phyloP scores from a whole-genome alignment of 352 stramenopile genomes.

The Globisporangium irregulare region DNA sequence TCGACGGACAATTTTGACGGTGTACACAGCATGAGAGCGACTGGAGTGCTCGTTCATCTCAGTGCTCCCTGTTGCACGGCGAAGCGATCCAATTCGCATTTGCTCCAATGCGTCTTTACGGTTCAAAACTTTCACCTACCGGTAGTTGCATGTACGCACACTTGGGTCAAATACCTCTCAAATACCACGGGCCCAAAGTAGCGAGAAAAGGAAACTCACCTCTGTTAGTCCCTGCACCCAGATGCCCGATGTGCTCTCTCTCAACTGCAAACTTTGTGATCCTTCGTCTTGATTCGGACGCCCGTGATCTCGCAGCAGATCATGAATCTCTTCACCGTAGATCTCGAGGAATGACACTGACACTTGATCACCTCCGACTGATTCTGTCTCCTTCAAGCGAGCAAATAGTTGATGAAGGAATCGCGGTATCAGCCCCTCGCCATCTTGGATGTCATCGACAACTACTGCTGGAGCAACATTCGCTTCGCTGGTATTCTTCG shows the following conservation, averaged over 20 bases:
- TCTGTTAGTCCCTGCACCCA: constrained; percentile 81
- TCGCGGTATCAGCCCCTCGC: constrained; percentile 81
- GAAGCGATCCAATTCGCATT: constrained; percentile 70
- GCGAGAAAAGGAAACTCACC: constrained; percentile 17
- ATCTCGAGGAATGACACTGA: constrained; percentile 95
- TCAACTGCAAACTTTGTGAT: constrained; percentile 58
- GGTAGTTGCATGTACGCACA: background rate
- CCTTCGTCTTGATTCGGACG: constrained; percentile 25
- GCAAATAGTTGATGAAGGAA: constrained; percentile 81
- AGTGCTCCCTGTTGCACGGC: constrained; percentile 78
- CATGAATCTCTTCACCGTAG: constrained; percentile 96
- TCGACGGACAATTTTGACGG: constrained; percentile 74
- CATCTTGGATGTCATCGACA: constrained; percentile 30
- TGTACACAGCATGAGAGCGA: constrained; percentile 86
- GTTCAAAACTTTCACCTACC: constrained; percentile 51
- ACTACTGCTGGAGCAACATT: no score
- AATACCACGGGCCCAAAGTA: background rate
- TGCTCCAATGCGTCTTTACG: constrained; percentile 69
- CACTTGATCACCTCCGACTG: constrained; percentile 34
- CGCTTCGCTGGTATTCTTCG: background rate
- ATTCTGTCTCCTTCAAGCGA: constrained; percentile 34
- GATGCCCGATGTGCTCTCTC: constrained; percentile 66
- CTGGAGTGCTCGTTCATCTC: constrained; percentile 89
- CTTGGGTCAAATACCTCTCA: background rate
- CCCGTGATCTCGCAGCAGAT: constrained; percentile 79